Evolutionary conservation across 257 asterid genomes (phyloP).

Genomic region (Coffea eugenioides): DNA sequence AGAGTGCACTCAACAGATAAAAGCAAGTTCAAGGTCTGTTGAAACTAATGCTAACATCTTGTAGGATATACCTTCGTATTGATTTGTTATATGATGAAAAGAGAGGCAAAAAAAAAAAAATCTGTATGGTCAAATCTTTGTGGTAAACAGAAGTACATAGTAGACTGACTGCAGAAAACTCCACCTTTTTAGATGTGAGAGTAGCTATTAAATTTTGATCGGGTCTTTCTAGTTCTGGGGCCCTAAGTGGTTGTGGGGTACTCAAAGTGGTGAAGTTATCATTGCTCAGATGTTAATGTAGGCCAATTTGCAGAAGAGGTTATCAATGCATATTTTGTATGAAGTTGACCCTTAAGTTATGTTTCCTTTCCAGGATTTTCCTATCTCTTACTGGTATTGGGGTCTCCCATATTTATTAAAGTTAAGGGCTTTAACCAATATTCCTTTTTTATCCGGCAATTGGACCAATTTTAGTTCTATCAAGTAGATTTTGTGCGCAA

Average conservation of each 20-base stretch:
- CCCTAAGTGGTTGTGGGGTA: background rate
- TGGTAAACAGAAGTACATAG: background rate
- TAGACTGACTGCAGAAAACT: background rate
- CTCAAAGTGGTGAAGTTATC: background rate
- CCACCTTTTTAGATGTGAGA: background rate
- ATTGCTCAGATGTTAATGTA: background rate
- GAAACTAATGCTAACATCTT: background rate
- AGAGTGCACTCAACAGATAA: constrained; percentile 78
- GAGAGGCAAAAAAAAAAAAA: background rate
- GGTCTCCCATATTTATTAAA: background rate
- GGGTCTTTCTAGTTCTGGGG: background rate
- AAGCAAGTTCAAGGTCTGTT: constrained; percentile 88
- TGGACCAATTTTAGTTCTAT: background rate
- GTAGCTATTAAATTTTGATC: background rate
- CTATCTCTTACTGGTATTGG: background rate
- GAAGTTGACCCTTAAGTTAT: background rate
- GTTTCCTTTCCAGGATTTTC: background rate
- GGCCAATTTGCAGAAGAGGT: background rate
- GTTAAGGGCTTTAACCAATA: background rate
- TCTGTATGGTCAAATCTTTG: background rate
- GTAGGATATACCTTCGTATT: background rate
- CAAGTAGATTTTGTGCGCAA: background rate
- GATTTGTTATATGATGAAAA: background rate
- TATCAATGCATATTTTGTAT: background rate
- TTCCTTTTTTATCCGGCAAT: background rate